A percentile compares a stretch with the other conserved stretches of the same genome.
Conservation (phyloP, 2,329 filamentous ascomycete genomes). For the Claviceps lovelessii region DNA sequence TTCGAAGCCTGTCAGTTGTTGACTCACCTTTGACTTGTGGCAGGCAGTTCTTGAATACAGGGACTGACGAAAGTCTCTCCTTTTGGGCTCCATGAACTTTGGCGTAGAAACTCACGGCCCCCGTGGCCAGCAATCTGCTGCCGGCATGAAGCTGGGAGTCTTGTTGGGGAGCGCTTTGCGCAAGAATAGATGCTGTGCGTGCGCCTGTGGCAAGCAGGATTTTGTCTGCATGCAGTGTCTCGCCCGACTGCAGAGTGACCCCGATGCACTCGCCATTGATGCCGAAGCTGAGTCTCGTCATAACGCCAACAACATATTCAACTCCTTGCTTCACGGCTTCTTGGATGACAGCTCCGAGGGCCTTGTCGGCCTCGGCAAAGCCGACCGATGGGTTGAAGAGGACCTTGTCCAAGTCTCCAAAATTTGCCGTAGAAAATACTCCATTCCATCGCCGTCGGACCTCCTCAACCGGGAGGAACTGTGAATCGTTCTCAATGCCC, state of each 20-base stretch:
- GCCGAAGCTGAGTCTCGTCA: constrained; percentile 32
- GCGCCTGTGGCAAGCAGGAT: constrained; percentile 42
- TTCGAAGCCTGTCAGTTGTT: background rate
- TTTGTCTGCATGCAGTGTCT: constrained; percentile 33
- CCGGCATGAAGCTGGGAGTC: constrained; percentile 37
- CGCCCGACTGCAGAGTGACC: constrained; percentile 32
- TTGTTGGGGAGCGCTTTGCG: constrained; percentile 28
- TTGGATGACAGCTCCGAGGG: constrained; percentile 38
- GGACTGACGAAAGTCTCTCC: constrained; percentile 32
- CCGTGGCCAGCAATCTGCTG: constrained; percentile 40
- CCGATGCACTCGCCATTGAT: constrained; percentile 32
- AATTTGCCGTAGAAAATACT: constrained; percentile 41
- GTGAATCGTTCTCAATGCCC: constrained; percentile 25
- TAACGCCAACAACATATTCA: constrained; percentile 38
- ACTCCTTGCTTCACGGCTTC: constrained; percentile 38
- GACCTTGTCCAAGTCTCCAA: constrained; percentile 38
- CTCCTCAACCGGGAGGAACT: constrained; percentile 32
- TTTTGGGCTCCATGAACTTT: constrained; percentile 29
- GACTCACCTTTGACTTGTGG: constrained; percentile 26
- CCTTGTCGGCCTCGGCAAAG: constrained; percentile 44
- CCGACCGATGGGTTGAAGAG: constrained; percentile 44
- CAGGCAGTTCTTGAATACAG: constrained; percentile 36
- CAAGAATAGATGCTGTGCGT: constrained; percentile 39
- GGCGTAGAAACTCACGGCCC: constrained; percentile 30
- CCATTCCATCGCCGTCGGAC: constrained; percentile 41